These are phyloP conservation scores for Mortierella sp. DNA, from an alignment of 371 early-diverging fungal species.

Conservation along the genomic window DNA sequence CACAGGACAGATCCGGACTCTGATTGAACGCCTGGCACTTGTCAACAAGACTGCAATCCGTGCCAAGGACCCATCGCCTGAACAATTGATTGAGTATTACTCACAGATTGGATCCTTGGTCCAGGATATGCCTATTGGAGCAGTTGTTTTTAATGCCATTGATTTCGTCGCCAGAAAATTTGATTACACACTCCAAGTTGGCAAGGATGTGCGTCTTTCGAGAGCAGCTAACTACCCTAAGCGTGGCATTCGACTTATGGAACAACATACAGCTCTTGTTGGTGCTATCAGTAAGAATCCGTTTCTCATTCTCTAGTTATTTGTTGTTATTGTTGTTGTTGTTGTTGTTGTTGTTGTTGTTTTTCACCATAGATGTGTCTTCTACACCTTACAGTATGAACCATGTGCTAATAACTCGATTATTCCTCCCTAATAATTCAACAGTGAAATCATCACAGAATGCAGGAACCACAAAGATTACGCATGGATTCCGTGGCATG, in stretches of 20 bases:
- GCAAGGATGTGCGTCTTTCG: slow-evolving; percentile 62
- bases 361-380: background rate
- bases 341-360: too few relatives aligned
- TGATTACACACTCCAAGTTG: slow-evolving; percentile 63
- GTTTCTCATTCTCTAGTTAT: background rate
- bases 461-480: slow-evolving; percentile 58
- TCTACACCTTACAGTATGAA: background rate
- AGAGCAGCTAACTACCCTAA: slow-evolving; percentile 61
- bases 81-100: slow-evolving; percentile 43
- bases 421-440: background rate
- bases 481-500: slow-evolving; percentile 69
- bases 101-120: slow-evolving; percentile 43
- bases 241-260: slow-evolving; percentile 63
- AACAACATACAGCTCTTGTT: slow-evolving; percentile 59
- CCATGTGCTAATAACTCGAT: background rate
- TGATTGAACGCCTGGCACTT: slow-evolving; percentile 41
- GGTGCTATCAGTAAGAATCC: slow-evolving; percentile 59
- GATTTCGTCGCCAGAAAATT: slow-evolving; percentile 54
- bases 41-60: slow-evolving; percentile 51
- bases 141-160: slow-evolving; percentile 55
- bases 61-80: slow-evolving; percentile 28
- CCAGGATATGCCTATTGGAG: slow-evolving; percentile 65
- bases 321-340: background rate
- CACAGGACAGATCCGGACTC: slow-evolving; percentile 33
- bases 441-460: slow-evolving; percentile 34